Conservation (phyloP, 306 rosid genomes). For the Sicyos edulis region DNA sequence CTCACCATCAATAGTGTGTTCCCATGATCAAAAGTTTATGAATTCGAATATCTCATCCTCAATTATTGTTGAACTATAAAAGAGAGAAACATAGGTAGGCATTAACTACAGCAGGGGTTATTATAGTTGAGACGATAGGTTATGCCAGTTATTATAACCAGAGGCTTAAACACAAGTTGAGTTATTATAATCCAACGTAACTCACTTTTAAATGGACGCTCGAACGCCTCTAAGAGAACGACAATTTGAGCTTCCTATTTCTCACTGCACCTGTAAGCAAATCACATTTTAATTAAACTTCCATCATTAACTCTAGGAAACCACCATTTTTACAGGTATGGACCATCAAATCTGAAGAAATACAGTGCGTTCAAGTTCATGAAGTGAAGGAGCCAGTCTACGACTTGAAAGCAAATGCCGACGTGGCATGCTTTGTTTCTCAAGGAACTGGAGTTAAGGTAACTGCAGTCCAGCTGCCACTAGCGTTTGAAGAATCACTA, state of each 20-base stretch:
- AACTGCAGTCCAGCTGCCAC: not conserved
- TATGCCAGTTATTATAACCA: no score
- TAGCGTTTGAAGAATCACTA: not conserved
- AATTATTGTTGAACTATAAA: no score
- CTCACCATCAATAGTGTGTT: no score
- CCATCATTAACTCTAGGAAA: not conserved
- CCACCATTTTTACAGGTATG: conserved; percentile 43
- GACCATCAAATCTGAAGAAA: conserved; percentile 58
- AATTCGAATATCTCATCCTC: no score
- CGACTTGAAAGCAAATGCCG: conserved; percentile 55
- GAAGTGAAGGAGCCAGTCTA: conserved; percentile 74
- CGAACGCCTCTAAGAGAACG: not conserved
- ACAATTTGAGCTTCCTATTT: not conserved
- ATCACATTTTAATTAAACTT: not conserved
- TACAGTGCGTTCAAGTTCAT: conserved; percentile 57
- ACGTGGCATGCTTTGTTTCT: conserved; percentile 62
- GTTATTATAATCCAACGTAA: no score
- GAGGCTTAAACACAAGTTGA: no score
- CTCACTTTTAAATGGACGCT: no score
- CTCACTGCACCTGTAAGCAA: not conserved
- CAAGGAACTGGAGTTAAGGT: conserved; percentile 86
- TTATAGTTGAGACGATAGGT: no score
- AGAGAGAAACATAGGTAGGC: no score
- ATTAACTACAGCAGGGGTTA: no score
- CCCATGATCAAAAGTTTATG: no score